A percentile compares a stretch with the other conserved stretches of the same genome.
phyloP scores from a whole-genome alignment of 805 yeast species.

The Danielia oregonensis region DNA sequence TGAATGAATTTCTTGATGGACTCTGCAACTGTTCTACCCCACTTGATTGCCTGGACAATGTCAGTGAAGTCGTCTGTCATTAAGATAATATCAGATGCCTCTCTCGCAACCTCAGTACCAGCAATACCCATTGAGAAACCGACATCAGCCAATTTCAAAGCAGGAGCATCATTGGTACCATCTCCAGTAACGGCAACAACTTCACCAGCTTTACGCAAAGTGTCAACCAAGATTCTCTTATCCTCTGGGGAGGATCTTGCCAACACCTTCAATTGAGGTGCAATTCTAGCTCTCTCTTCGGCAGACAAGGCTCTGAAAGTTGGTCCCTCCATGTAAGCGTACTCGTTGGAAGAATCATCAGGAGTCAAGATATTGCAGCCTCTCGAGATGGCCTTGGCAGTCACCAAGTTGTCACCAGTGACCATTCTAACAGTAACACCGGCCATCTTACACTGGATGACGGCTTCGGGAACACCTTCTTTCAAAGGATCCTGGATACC shows the following conservation, averaged over 20 bases:
- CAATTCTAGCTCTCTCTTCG: constrained; percentile 52
- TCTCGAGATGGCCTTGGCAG: constrained; percentile 88
- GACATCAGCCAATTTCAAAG: constrained; percentile 92
- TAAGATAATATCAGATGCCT: constrained; percentile 87
- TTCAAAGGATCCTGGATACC: constrained; percentile 96
- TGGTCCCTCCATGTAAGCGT: constrained; percentile 90
- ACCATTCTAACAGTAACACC: constrained; percentile 98
- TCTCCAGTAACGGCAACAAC: constrained; percentile 99
- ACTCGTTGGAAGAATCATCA: constrained; percentile 49
- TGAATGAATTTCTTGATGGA: constrained; percentile 95
- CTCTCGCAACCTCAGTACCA: constrained; percentile 98
- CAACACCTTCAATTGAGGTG: constrained; percentile 76
- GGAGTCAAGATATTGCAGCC: constrained; percentile 73
- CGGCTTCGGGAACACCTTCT: constrained; percentile 86
- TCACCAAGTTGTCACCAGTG: constrained; percentile 90
- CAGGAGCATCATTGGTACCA: constrained; percentile 99
- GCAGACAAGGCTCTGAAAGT: constrained; percentile 65
- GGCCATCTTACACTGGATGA: constrained; percentile 77
- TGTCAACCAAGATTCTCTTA: constrained; percentile 80
- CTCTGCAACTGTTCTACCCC: constrained; percentile 97
- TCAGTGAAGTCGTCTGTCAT: constrained; percentile 94
- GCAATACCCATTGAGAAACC: constrained; percentile 99
- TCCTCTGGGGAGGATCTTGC: constrained; percentile 98
- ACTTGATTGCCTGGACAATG: constrained; percentile 93
- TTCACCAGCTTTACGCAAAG: constrained; percentile 75